These are phyloP conservation scores for Cucurbitaria berberidis DNA, from an alignment of 2,329 filamentous ascomycete species.

Conservation along the genomic window DNA sequence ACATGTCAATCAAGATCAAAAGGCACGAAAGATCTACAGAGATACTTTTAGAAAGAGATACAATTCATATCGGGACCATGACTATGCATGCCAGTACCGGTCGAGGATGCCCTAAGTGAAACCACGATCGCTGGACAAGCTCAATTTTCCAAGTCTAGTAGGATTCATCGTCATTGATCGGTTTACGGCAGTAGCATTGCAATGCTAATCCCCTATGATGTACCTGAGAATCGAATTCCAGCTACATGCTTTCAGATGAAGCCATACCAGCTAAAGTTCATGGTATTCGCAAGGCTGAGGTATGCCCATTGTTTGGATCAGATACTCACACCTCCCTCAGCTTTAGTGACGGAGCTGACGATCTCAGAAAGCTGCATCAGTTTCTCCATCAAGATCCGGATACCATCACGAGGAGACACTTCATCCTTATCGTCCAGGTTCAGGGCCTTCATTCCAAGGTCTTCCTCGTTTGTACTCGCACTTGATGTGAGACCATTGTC, in stretches of 20 bases:
- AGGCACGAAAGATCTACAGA: background rate
- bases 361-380: constrained; percentile 37
- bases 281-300: background rate
- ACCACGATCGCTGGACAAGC: background rate
- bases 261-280: background rate
- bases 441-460: constrained; percentile 10
- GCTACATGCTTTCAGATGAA: background rate
- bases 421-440: constrained; percentile 4
- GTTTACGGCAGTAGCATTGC: background rate
- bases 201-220: background rate
- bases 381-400: constrained; percentile 28
- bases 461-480: constrained; percentile 8
- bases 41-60: background rate
- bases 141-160: background rate
- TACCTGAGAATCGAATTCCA: background rate
- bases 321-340: constrained; percentile 6
- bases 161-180: background rate
- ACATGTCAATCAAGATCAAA: background rate
- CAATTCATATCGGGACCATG: background rate
- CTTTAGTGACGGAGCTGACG: constrained; percentile 20
- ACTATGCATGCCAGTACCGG: background rate
- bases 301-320: background rate
- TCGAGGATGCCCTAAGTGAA: background rate
- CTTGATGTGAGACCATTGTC: constrained; percentile 28
- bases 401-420: constrained; percentile 21